These are phyloP conservation scores for Dictyostelium purpureum DNA, from an alignment of 78 protist species.

Conservation along the genomic window DNA sequence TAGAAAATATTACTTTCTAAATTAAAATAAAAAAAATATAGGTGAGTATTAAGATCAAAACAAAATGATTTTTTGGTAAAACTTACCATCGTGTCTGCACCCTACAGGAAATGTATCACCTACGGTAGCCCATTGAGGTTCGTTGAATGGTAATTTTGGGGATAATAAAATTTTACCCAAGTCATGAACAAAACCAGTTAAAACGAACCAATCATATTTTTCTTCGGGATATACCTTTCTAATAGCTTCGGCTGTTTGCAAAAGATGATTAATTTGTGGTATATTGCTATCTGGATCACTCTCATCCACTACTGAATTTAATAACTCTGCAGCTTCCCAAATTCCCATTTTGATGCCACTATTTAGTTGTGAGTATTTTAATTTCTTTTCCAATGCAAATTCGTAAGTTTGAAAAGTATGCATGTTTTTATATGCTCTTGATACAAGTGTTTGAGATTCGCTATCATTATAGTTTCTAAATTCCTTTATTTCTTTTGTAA, in stretches of 20 bases:
- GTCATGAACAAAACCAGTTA: constrained; percentile 93
- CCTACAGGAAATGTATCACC: constrained; percentile 96
- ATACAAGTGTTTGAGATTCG: constrained; percentile 20
- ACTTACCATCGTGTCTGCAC: constrained; percentile 66
- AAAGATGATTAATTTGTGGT: constrained; percentile 86
- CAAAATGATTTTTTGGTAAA: not conserved
- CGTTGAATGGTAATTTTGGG: constrained; percentile 52
- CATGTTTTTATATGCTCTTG: constrained; percentile 45
- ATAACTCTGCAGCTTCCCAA: constrained; percentile 76
- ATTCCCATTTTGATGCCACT: constrained; percentile 47
- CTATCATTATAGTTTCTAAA: constrained; percentile 81
- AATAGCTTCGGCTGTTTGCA: constrained; percentile 93
- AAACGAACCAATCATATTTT: constrained; percentile 90
- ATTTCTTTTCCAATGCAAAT: constrained; percentile 8
- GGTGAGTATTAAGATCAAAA: not conserved
- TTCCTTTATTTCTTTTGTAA: constrained; percentile 25
- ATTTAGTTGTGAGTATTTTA: not conserved
- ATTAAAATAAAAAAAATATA: not conserved
- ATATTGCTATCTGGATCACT: constrained; percentile 89
- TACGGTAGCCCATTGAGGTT: constrained; percentile 93
- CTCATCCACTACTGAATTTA: constrained; percentile 78
- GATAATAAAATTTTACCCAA: constrained; percentile 87
- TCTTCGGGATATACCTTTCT: constrained; percentile 79
- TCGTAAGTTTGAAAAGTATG: constrained; percentile 76
- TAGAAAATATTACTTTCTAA: constrained; percentile 78